Conservation (phyloP, 2,329 filamentous ascomycete genomes). For the Chalaropsis ovoidea region DNA sequence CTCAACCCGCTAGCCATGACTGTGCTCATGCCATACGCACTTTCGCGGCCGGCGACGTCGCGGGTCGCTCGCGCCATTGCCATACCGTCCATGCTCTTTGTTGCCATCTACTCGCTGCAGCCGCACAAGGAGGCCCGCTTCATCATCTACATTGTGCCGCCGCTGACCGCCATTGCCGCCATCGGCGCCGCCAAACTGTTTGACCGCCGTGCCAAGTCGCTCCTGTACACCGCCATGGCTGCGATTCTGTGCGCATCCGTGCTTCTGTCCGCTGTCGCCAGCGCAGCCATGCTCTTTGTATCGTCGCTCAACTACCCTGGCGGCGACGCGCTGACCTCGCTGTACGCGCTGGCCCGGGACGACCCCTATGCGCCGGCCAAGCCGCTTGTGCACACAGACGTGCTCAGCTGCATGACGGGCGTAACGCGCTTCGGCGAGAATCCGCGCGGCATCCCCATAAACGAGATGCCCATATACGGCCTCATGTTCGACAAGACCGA, state of each 20-base stretch:
- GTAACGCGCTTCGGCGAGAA: constrained; percentile 55
- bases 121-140: constrained; percentile 97
- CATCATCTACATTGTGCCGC: constrained; percentile 77
- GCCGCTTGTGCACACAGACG: constrained; percentile 45
- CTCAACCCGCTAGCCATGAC: constrained; percentile 62
- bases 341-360: constrained; percentile 36
- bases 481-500: constrained; percentile 55
- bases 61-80: constrained; percentile 42
- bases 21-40: constrained; percentile 45
- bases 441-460: constrained; percentile 31
- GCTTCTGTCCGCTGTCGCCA: constrained; percentile 48
- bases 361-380: constrained; percentile 32
- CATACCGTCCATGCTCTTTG: constrained; percentile 59
- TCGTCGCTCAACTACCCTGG: constrained; percentile 92
- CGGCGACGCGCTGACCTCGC: constrained; percentile 58
- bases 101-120: constrained; percentile 72
- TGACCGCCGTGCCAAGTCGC: constrained; percentile 52
- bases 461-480: constrained; percentile 27
- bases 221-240: constrained; percentile 46
- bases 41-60: constrained; percentile 40
- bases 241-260: constrained; percentile 50
- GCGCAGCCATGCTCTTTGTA: constrained; percentile 58
- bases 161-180: constrained; percentile 66
- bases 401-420: constrained; percentile 60
- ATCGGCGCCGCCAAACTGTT: constrained; percentile 63